Base-by-base conservation (phyloP, 2,329 filamentous ascomycete species). In the Phyllosticta citribraziliensis region DNA sequence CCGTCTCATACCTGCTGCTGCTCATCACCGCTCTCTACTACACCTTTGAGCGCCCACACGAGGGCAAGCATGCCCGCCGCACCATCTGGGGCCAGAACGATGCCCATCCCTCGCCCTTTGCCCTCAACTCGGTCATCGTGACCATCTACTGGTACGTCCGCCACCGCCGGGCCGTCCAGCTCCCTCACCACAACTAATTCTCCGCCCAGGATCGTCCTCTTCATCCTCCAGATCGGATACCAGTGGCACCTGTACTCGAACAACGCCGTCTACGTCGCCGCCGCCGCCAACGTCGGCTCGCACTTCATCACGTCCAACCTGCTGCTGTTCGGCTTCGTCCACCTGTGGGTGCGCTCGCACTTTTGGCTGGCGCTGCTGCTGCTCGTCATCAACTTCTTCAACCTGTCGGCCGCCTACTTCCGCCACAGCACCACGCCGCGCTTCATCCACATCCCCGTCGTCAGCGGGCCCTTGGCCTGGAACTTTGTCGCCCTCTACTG, bases 281-380 rank as follows among this genome's bases (percentile, higher is more conserved):
- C 84, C 17, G 89, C 91, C 22, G 88, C 87, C 66, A 86, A 88
- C 66, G 87, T 95, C 14, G 91, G 89, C 63, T 82, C 84, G 67
- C 89, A 96, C 78, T 96, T 93, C 75, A 91, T 95, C 72, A 72
- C 88, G 67, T 88, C 91, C 80, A 96, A 96, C 74, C 77, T 96
- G 52, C 81, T 96, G 63, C 84, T 91, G 73, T 88, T 92, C 66
- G 84, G 83, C 67, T 96, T 91, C 73, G 83, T 95, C 68, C 85
- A 92, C 78, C 84, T 96, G 64, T 96, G 93, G 79, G 87, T 89
- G 58, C 84, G 87, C 67, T 84, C 80, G 56, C 82, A 88, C 73
- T 94, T 92, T 76, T 81, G 84, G 78, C 84, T 86, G 75, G 85
- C 89, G 10, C 88, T 93, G 77, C 63, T 95, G 55, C 80, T 96